A percentile compares a stretch with the other conserved stretches of the same genome.
Evolutionary conservation across 805 yeast genomes (phyloP).

Genomic region (Kodamaea sagamina): DNA sequence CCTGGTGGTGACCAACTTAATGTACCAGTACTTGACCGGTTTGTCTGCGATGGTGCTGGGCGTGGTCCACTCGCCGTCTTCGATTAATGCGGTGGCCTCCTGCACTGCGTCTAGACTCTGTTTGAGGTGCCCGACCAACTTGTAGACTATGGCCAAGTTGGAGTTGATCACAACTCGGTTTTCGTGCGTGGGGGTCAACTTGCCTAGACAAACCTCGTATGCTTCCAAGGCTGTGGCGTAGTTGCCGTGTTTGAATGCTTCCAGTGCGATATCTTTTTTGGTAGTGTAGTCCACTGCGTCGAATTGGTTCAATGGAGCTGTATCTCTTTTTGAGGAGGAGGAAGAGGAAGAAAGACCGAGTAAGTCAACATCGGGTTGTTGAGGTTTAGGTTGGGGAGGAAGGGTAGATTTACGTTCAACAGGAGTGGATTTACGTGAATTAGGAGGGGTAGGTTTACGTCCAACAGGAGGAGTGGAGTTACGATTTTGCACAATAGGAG

Average conservation of each 20-base stretch:
- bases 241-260: slow-evolving; percentile 78
- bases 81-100: slow-evolving; percentile 45
- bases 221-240: slow-evolving; percentile 62
- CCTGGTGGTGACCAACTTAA: slow-evolving; percentile 63
- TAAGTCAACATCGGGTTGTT: slow-evolving; percentile 27
- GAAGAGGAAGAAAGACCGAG: slow-evolving; percentile 25
- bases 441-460: background rate
- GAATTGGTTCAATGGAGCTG: slow-evolving; percentile 37
- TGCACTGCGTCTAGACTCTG: slow-evolving; percentile 30
- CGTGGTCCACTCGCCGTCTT: slow-evolving; percentile 29
- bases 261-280: slow-evolving; percentile 57
- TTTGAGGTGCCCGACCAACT: slow-evolving; percentile 17
- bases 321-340: slow-evolving; percentile 12
- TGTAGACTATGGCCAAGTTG: slow-evolving; percentile 56
- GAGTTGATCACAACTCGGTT: slow-evolving; percentile 69
- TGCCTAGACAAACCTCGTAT: slow-evolving; percentile 51
- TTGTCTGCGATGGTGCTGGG: slow-evolving; percentile 47
- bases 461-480: too few relatives aligned
- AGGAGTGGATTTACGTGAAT: background rate
- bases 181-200: slow-evolving; percentile 66
- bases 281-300: slow-evolving; percentile 47
- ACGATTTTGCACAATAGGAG: too few relatives aligned
- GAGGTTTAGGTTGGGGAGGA: slow-evolving; percentile 7
- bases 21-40: slow-evolving; percentile 67
- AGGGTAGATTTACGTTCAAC: slow-evolving; percentile 14